phyloP scores from a whole-genome alignment of 768 basidiomycete species.

The Coprinopsis marcescibilis region DNA sequence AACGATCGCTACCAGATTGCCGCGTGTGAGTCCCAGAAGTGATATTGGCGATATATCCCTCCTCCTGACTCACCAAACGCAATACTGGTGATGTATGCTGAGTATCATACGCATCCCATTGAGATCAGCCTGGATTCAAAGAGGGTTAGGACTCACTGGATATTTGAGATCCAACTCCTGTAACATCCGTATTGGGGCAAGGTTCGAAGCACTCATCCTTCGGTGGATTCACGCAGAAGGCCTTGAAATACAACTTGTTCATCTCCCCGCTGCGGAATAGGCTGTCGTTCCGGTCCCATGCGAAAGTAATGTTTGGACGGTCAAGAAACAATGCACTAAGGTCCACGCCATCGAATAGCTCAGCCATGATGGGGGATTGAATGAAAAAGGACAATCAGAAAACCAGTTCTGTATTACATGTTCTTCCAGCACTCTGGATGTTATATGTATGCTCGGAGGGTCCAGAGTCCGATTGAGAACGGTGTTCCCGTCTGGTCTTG shows the following conservation, averaged over 20 bases:
- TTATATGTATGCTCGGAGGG: too few species aligned
- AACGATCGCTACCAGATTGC: conserved; percentile 6
- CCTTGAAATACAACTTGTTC: conserved; percentile 9
- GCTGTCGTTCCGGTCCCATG: too few species aligned
- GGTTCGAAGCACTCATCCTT: conserved; percentile 13
- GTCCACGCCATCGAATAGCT: too few species aligned
- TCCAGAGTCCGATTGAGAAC: too few species aligned
- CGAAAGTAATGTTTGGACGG: too few species aligned
- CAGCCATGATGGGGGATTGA: too few species aligned
- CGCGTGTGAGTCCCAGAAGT: neutral
- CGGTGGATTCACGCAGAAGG: conserved; percentile 15
- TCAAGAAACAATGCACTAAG: too few species aligned
- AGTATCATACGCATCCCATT: neutral
- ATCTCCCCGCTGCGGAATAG: conserved; percentile 20
- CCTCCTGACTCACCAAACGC: conserved; percentile 1
- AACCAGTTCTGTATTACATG: too few species aligned
- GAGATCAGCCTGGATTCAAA: neutral
- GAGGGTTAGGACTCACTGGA: conserved; percentile 12
- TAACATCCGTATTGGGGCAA: conserved; percentile 19
- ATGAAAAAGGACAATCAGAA: too few species aligned
- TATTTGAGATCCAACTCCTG: conserved; percentile 17
- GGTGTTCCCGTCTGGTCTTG: too few species aligned
- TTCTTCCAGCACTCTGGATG: too few species aligned
- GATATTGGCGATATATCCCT: neutral
- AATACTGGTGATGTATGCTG: conserved; percentile 8